Base-by-base conservation (phyloP, 805 yeast species). In the Starmerella apis region DNA sequence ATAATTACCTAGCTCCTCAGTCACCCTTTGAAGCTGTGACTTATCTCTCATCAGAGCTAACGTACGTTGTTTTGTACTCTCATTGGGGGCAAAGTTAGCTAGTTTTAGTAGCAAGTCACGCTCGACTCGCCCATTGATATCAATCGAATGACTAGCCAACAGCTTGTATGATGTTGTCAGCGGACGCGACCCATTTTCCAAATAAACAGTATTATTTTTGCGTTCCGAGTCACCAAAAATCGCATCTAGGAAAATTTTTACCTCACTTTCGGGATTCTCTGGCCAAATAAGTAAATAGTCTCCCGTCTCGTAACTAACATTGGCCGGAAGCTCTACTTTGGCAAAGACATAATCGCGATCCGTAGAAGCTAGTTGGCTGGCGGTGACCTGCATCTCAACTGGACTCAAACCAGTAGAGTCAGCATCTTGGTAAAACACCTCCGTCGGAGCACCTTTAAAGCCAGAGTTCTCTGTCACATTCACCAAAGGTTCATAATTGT, bases 261-360 rank as follows among this genome's bases (percentile, higher is more conserved):
- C 76, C 55, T 78, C 72, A 62, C 79, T 81, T 56, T 77, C 69
- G 1, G 86, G 69, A 63, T 86, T 86, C 1, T 83, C 77, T 27
- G 95, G 94, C 87, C 92, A 82, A 36, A 86, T 68, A n/a, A 86
- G 92, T 53, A 85, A 64, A 66, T 86, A 94, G 62, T 86, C 95
- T 66, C 95, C 95, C 3, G 94, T 82, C 19, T 85, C 70, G 63
- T 85, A 86, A 56, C 79, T 77, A 2, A 13, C 25, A 13, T 27
- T 30, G 2, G 33, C 32, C 6, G 49, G 43, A 60, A 86, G 70
- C 59, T 80, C 78, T 57, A 84, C 78, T 63, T 83, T 90, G 10
- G 79, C 80, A 61, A 84, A 90, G 48, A 84, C 76, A 69, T 53
- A 56, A 22, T 32, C 30, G 2, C 59, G 53, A 19, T 51, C 55